Evolutionary conservation across 2,329 filamentous ascomycete species (phyloP).

Genomic region (Aspergillus fumigatiaffinis): DNA sequence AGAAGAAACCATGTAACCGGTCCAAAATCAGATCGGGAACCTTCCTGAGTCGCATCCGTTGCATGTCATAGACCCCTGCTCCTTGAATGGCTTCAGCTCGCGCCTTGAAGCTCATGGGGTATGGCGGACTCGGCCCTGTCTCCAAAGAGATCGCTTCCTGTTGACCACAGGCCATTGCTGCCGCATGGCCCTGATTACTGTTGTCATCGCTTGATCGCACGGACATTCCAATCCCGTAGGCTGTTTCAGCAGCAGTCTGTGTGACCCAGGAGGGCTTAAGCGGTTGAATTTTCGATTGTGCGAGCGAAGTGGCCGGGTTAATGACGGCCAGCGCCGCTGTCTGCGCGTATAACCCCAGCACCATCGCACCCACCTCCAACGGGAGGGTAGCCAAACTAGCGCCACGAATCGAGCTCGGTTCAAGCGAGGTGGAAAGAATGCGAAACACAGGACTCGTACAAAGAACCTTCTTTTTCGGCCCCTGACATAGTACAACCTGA

Average conservation of each 20-base stretch:
- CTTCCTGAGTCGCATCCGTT: conserved; percentile 53
- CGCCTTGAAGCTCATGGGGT: conserved; percentile 27
- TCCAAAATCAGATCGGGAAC: conserved; percentile 52
- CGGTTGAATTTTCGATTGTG: conserved; percentile 24
- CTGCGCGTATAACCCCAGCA: conserved; percentile 42
- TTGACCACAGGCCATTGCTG: neutral
- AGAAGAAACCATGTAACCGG: conserved; percentile 59
- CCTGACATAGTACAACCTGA: conserved; percentile 60
- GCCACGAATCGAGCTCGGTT: conserved; percentile 59
- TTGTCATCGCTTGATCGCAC: neutral
- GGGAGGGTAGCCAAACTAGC: conserved; percentile 63
- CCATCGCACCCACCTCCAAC: conserved; percentile 56
- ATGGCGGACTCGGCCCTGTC: conserved; percentile 30
- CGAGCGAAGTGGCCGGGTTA: conserved; percentile 19
- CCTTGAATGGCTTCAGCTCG: conserved; percentile 44
- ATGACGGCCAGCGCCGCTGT: conserved; percentile 25
- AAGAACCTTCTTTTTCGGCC: conserved; percentile 54
- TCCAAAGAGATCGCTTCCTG: conserved; percentile 14
- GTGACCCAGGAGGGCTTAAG: conserved; percentile 28
- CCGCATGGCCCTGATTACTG: neutral
- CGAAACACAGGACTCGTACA: conserved; percentile 66
- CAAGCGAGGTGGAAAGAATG: conserved; percentile 62
- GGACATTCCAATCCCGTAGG: conserved; percentile 16
- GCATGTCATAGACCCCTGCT: conserved; percentile 44
- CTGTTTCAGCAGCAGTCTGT: conserved; percentile 29